These are phyloP conservation scores for Xylaria sp. DNA, from an alignment of 2,329 filamentous ascomycete genomes.

Conservation along the genomic window DNA sequence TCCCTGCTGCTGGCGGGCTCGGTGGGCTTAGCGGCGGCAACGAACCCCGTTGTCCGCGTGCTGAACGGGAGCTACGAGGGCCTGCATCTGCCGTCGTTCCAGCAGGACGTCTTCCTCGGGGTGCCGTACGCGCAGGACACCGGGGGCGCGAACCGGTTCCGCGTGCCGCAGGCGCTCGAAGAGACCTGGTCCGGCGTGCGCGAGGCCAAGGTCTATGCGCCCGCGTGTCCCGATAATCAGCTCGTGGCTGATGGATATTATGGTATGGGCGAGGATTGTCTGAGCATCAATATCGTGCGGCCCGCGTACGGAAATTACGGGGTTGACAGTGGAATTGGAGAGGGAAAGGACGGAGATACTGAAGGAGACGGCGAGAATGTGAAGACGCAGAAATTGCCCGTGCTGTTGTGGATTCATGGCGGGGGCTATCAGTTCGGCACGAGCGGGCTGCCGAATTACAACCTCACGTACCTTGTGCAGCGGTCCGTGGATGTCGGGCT, in stretches of 20 bases:
- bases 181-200: conserved; percentile 46
- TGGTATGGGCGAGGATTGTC: conserved; percentile 42
- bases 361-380: neutral
- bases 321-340: neutral
- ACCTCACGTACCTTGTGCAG: conserved; percentile 62
- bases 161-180: conserved; percentile 45
- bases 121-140: conserved; percentile 49
- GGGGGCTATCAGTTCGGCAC: conserved; percentile 38
- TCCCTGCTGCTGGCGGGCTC: neutral
- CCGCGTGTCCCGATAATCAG: conserved; percentile 39
- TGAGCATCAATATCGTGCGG: conserved; percentile 43
- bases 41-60: conserved; percentile 32
- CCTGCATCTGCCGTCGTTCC: conserved; percentile 40
- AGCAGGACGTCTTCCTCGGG: conserved; percentile 52
- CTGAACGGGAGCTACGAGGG: conserved; percentile 48
- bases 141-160: conserved; percentile 44
- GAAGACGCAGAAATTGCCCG: conserved; percentile 34
- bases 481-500: conserved; percentile 50
- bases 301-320: conserved; percentile 28
- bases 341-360: too few relatives aligned
- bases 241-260: conserved; percentile 26
- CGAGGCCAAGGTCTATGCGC: conserved; percentile 51
- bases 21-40: neutral
- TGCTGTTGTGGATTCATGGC: conserved; percentile 44
- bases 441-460: conserved; percentile 56